Percentiles rank a stretch among this genome's conserved stretches.
Conservation (phyloP, 768 basidiomycete species). For the Suillus bovinus region DNA sequence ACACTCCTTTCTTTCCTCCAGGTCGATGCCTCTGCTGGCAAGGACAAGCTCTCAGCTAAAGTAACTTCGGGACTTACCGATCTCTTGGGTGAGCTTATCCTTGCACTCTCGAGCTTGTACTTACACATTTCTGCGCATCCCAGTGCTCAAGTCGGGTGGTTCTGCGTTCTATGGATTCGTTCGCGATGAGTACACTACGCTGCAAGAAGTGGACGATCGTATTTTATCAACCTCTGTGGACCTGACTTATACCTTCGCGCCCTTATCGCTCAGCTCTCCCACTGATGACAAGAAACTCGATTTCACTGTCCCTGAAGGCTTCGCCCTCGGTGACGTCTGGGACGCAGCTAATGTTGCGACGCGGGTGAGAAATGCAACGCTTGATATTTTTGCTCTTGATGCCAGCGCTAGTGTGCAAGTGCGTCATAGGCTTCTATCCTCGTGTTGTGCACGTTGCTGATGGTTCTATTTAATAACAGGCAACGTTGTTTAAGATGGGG, state of each 20-base stretch:
- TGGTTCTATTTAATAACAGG: slow-evolving; percentile 45
- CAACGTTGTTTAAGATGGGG: slow-evolving; percentile 90
- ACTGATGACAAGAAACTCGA: slow-evolving; percentile 53
- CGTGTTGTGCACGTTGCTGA: slow-evolving; percentile 7
- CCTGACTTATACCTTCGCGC: slow-evolving; percentile 63
- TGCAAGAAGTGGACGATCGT: slow-evolving; percentile 80
- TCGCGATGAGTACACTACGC: slow-evolving; percentile 87
- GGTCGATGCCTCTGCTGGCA: slow-evolving; percentile 68
- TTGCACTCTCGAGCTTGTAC: slow-evolving; percentile 22
- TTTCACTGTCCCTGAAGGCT: slow-evolving; percentile 41
- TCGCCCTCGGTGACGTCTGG: slow-evolving; percentile 54
- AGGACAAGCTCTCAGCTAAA: slow-evolving; percentile 58
- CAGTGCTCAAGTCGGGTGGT: slow-evolving; percentile 89
- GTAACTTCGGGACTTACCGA: slow-evolving; percentile 76
- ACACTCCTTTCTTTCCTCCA: slow-evolving; percentile 26
- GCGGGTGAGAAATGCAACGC: slow-evolving; percentile 59
- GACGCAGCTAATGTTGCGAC: slow-evolving; percentile 53
- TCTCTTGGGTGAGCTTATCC: slow-evolving; percentile 62
- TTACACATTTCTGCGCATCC: neutral
- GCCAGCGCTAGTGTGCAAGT: slow-evolving; percentile 94
- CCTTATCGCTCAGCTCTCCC: slow-evolving; percentile 47
- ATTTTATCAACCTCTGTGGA: slow-evolving; percentile 91
- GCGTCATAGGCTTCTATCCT: slow-evolving; percentile 23
- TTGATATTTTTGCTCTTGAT: slow-evolving; percentile 83
- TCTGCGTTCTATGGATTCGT: slow-evolving; percentile 82